Conservation (phyloP, 2,329 filamentous ascomycete genomes). For the Atkinsonella hypoxylon region DNA sequence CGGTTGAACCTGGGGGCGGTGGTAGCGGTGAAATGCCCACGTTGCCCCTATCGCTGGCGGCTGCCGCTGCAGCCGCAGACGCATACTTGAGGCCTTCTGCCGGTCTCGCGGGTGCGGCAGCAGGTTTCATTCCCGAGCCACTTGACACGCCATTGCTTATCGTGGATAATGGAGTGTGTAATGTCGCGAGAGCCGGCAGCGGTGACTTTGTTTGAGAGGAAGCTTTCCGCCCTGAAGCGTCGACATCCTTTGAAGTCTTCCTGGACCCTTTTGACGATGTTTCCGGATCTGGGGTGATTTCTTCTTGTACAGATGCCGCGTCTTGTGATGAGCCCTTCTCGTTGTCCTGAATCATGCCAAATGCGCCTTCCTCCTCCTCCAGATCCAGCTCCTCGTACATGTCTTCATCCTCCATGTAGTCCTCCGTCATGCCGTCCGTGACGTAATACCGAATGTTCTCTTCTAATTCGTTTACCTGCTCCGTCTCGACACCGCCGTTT, state of each 20-base stretch:
- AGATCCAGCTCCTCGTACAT: constrained; percentile 93
- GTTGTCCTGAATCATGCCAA: constrained; percentile 66
- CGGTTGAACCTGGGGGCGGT: constrained; percentile 60
- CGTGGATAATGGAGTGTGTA: constrained; percentile 61
- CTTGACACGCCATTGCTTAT: constrained; percentile 45
- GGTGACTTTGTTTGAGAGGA: constrained; percentile 90
- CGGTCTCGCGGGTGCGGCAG: constrained; percentile 69
- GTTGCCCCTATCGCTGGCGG: constrained; percentile 74
- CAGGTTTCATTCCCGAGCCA: constrained; percentile 75
- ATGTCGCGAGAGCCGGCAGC: constrained; percentile 77
- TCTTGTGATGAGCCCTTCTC: constrained; percentile 94
- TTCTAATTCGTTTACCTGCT: constrained; percentile 78
- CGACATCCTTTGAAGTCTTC: constrained; percentile 49
- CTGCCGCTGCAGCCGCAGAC: constrained; percentile 86
- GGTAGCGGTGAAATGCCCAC: constrained; percentile 90
- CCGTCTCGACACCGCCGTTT: constrained; percentile 80
- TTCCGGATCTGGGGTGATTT: constrained; percentile 49
- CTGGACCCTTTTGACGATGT: constrained; percentile 31
- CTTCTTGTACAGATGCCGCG: constrained; percentile 82
- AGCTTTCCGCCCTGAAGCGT: constrained; percentile 50
- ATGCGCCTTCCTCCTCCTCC: constrained; percentile 81
- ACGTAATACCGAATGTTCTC: constrained; percentile 95
- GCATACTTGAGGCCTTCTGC: constrained; percentile 93
- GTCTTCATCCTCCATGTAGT: constrained; percentile 87
- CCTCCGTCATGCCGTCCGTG: constrained; percentile 73